Percentiles rank a stretch among this genome's conserved stretches.
These are phyloP conservation scores for Podaxis rugospora DNA, from an alignment of 768 basidiomycete species.

Conservation along the genomic window DNA sequence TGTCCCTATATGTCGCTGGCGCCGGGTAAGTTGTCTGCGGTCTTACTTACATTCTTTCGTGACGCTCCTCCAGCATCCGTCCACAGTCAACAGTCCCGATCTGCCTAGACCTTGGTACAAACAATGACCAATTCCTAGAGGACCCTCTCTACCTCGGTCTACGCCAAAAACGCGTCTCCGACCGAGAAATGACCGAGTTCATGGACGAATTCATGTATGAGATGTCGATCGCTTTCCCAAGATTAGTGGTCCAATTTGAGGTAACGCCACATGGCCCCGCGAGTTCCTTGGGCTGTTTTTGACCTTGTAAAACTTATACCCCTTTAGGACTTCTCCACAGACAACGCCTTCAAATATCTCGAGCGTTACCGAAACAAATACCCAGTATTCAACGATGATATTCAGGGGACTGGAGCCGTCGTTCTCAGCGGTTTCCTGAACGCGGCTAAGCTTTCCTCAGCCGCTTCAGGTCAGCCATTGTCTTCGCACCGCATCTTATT, in stretches of 20 bases:
- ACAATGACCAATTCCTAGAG: slow-evolving; percentile 72
- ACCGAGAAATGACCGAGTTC: slow-evolving; percentile 68
- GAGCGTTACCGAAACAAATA: slow-evolving; percentile 71
- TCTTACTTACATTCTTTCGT: neutral
- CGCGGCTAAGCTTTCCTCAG: slow-evolving; percentile 73
- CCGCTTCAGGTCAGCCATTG: slow-evolving; percentile 64
- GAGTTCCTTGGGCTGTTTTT: neutral
- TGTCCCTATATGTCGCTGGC: slow-evolving; percentile 85
- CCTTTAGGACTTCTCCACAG: slow-evolving; percentile 80
- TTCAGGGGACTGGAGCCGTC: slow-evolving; percentile 88
- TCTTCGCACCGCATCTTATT: slow-evolving; percentile 83
- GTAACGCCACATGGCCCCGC: slow-evolving; percentile 25
- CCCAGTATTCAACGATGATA: slow-evolving; percentile 87
- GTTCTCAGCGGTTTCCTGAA: slow-evolving; percentile 88
- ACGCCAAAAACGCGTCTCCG: slow-evolving; percentile 61
- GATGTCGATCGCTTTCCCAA: slow-evolving; percentile 70
- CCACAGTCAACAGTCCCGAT: slow-evolving; percentile 79
- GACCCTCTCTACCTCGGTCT: slow-evolving; percentile 91
- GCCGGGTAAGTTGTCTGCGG: slow-evolving; percentile 58
- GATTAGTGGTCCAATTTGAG: slow-evolving; percentile 84
- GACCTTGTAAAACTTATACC: neutral
- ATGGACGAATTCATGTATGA: slow-evolving; percentile 94
- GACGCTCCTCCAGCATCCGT: slow-evolving; percentile 48
- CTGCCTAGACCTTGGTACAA: slow-evolving; percentile 85
- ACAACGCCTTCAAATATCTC: slow-evolving; percentile 86